Conservation (phyloP, 441 rosid species). For the Breynia disticha region DNA sequence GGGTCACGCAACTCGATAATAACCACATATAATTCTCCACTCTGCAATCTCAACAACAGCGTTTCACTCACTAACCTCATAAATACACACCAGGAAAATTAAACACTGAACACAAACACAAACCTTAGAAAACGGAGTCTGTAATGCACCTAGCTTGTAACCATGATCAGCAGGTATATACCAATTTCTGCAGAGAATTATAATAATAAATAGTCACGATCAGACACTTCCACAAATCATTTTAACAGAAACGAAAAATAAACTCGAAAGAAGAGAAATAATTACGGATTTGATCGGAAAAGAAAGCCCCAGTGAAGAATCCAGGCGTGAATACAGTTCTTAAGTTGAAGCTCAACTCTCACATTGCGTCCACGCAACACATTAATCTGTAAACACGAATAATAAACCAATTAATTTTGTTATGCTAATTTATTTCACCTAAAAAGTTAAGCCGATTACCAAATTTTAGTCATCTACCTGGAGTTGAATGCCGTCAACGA, state of each 20-base stretch:
- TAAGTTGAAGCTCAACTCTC: conserved; percentile 55
- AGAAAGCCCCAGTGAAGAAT: conserved; percentile 63
- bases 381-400: conserved; percentile 31
- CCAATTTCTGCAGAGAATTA: conserved; percentile 32
- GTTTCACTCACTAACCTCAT: not conserved
- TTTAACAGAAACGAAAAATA: conserved; percentile 1
- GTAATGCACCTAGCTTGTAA: conserved; percentile 46
- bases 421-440: conserved; percentile 3
- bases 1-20: conserved; percentile 50
- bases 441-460: conserved; percentile 13
- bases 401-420: not conserved
- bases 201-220: no score
- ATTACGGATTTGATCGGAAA: conserved; percentile 43
- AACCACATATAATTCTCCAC: conserved; percentile 35
- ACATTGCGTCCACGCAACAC: conserved; percentile 42
- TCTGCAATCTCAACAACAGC: conserved; percentile 22
- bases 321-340: conserved; percentile 46
- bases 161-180: conserved; percentile 37
- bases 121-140: conserved; percentile 49
- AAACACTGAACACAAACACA: conserved; percentile 5
- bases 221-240: conserved; percentile 1
- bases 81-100: conserved; percentile 3
- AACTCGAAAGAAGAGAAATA: not conserved
- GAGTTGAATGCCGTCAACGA: conserved; percentile 54
- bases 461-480: conserved; percentile 29